Evolutionary conservation across 139 green algal species (phyloP).

Genomic region (Chlorella vulgaris): DNA sequence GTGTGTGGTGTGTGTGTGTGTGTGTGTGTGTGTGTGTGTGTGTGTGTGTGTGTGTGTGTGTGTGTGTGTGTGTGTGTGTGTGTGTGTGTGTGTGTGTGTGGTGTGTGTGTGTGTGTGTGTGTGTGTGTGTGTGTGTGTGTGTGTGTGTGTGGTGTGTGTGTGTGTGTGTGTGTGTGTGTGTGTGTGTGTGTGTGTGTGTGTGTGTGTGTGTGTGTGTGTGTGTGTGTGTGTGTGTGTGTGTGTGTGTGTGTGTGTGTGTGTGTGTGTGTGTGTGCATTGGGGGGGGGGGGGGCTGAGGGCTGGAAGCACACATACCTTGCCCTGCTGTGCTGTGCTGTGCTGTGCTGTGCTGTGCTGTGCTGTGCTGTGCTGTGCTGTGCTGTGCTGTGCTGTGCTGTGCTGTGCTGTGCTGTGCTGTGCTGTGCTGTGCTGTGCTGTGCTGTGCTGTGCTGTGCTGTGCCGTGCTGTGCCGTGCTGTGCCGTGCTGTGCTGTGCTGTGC

Average conservation of each 20-base stretch:
- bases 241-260: not conserved
- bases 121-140: not conserved
- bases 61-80: not conserved
- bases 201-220: not conserved
- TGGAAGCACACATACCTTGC: too few relatives aligned
- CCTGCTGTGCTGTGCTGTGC: too few relatives aligned
- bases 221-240: not conserved
- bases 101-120: conserved; percentile 1
- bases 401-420: too few relatives aligned
- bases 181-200: not conserved
- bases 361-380: too few relatives aligned
- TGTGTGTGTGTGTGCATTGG: not conserved
- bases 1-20: too few relatives aligned
- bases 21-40: not conserved
- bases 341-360: too few relatives aligned
- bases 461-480: too few relatives aligned
- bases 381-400: too few relatives aligned
- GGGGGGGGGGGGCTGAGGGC: too few relatives aligned
- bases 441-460: too few relatives aligned
- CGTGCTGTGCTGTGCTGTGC: too few relatives aligned
- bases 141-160: conserved; percentile 40
- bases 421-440: too few relatives aligned
- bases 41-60: not conserved
- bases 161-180: not conserved
- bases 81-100: conserved; percentile 41